Base-by-base conservation (phyloP, 139 green algal species). In the Tetradesmus lagerheimii region DNA sequence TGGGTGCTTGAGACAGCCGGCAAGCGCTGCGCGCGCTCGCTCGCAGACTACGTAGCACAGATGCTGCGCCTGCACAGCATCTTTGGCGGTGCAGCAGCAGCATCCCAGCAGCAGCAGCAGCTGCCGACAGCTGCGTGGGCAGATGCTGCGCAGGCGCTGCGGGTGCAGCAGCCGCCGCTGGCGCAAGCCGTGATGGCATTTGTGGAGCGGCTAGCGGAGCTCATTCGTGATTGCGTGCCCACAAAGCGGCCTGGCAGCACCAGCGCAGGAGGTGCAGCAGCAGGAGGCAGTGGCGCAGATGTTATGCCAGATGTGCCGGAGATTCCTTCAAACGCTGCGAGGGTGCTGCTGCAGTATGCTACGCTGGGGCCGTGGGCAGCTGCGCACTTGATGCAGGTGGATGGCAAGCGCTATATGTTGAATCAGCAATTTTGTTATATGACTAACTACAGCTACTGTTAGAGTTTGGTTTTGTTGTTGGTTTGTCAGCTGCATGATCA, bases 311-410 rank as follows among this genome's bases (percentile, higher is more conserved):
- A 87, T 15, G n/a, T 45, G 23, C 82, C 82, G 9, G 82, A 87
- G 43, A 45, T 78, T 0, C 82, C 82, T 37, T 35, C 35, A 25
- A 57, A 87, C 37, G 82, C 37, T 37, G 53, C 39, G 2, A 34
- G 53, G 57, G 35, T 87, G 31, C 64, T 88, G 37, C 14, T 35
- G 38, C 37, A 23, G 27, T 88, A 80, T 64, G 83, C 64, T 9
- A 16, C 37, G 45, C 12, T 80, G 38, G 62, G 38, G 16, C 83
- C 83, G 20, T 88, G 83, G 83, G 83, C 71, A 6, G 85, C 85
- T 37, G 85, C 85, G 43, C 71, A 89, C 34, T n/a, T 89, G 4
- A 80, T 88, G 83, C 71, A 80, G 83, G 83, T 88, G 23, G 39
- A 62, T 87, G 31, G 25, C 9, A 45, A 29, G 31, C 74, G 74